phyloP scores from a whole-genome alignment of 805 yeast species.

The Candida ovalis region DNA sequence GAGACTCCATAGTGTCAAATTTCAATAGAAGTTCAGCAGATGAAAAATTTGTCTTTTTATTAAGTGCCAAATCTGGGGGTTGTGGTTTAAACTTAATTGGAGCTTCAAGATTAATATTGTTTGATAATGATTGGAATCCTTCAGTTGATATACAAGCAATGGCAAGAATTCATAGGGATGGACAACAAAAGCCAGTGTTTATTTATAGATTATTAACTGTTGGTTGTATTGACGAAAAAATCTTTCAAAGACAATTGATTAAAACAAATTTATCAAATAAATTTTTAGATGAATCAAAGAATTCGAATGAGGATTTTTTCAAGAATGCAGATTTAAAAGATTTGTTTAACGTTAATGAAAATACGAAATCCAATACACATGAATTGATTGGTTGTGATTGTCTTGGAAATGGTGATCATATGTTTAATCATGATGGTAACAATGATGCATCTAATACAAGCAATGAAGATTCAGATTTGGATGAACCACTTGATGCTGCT shows the following conservation, averaged over 20 bases:
- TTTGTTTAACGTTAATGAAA: slow-evolving; percentile 56
- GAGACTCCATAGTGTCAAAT: slow-evolving; percentile 62
- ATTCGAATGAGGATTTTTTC: slow-evolving; percentile 62
- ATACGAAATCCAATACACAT: slow-evolving; percentile 66
- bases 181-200: slow-evolving; percentile 74
- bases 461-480: slow-evolving; percentile 22
- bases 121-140: slow-evolving; percentile 98
- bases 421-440: slow-evolving; percentile 23
- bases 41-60: slow-evolving; percentile 57
- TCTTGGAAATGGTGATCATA: slow-evolving; percentile 44
- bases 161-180: slow-evolving; percentile 94
- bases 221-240: slow-evolving; percentile 92
- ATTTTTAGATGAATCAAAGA: slow-evolving; percentile 45
- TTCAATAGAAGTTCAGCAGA: slow-evolving; percentile 52
- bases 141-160: slow-evolving; percentile 88
- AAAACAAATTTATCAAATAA: slow-evolving; percentile 75
- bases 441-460: slow-evolving; percentile 8
- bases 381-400: slow-evolving; percentile 68
- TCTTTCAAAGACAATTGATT: slow-evolving; percentile 85
- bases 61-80: slow-evolving; percentile 93
- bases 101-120: slow-evolving; percentile 77
- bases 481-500: slow-evolving; percentile 2
- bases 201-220: slow-evolving; percentile 82
- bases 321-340: slow-evolving; percentile 66
- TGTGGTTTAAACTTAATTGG: slow-evolving; percentile 88